phyloP scores from a whole-genome alignment of 257 asterid genomes.

The Nemophila menziesii region DNA sequence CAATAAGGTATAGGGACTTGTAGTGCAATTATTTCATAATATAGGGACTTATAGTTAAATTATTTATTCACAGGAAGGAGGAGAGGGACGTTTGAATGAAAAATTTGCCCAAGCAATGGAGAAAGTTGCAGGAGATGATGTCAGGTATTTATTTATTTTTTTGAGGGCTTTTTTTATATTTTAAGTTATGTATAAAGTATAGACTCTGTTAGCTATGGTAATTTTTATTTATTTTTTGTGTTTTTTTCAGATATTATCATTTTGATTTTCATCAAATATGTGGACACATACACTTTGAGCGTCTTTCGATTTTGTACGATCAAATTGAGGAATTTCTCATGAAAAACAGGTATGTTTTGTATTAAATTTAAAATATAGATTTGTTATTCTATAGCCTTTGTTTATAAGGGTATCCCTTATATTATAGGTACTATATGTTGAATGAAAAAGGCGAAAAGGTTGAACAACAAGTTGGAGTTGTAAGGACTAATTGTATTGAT shows the following conservation, averaged over 20 bases:
- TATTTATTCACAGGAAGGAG: constrained; percentile 48
- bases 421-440: constrained; percentile 58
- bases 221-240: constrained; percentile 10
- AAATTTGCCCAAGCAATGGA: constrained; percentile 56
- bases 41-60: constrained; percentile 2
- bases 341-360: constrained; percentile 44
- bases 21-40: not conserved
- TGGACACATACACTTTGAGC: constrained; percentile 68
- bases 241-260: constrained; percentile 69
- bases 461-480: constrained; percentile 72
- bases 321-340: constrained; percentile 61
- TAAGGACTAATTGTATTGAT: constrained; percentile 85
- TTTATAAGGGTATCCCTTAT: not conserved
- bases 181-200: not conserved
- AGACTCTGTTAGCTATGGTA: not conserved
- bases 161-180: constrained; percentile 1
- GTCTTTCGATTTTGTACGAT: constrained; percentile 79
- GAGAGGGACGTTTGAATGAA: constrained; percentile 70
- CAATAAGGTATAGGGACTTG: constrained; percentile 77
- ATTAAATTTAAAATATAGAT: too few relatives aligned
- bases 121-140: constrained; percentile 43
- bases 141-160: constrained; percentile 46
- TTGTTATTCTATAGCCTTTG: not conserved
- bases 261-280: constrained; percentile 94
- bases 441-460: constrained; percentile 81